These are phyloP conservation scores for Bathelium albidoporum DNA, from an alignment of 495 filamentous ascomycete species.

Conservation along the genomic window DNA sequence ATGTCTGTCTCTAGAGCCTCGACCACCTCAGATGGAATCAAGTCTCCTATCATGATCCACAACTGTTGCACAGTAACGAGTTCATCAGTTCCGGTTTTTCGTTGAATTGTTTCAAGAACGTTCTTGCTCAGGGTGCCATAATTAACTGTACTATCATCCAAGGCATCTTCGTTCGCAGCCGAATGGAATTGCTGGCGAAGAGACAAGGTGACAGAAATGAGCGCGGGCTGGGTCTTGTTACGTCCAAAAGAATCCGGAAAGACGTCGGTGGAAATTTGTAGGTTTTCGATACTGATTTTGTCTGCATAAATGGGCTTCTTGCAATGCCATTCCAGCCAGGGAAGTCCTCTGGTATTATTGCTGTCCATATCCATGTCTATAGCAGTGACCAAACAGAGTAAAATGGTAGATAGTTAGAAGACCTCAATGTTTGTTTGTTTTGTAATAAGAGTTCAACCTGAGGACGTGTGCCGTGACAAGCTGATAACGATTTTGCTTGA, in stretches of 20 bases:
- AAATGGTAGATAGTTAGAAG: too few species aligned
- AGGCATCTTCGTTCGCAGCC: constrained; percentile 36
- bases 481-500: too few species aligned
- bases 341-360: not conserved
- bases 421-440: too few species aligned
- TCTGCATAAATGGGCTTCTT: constrained; percentile 10
- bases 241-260: constrained; percentile 50
- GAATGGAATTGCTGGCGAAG: constrained; percentile 38
- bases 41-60: not conserved
- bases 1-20: constrained; percentile 9
- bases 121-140: constrained; percentile 50
- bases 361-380: not conserved
- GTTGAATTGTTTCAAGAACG: constrained; percentile 20
- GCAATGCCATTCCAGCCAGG: not conserved
- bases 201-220: constrained; percentile 41
- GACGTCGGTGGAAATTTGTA: constrained; percentile 34
- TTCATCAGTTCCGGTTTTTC: not conserved
- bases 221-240: constrained; percentile 40
- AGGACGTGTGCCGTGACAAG: too few species aligned
- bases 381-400: not conserved
- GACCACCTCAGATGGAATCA: not conserved
- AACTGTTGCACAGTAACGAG: not conserved
- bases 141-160: constrained; percentile 48
- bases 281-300: constrained; percentile 38
- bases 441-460: too few species aligned